A percentile compares a stretch with the other conserved stretches of the same genome.
Conservation (phyloP, 495 filamentous ascomycete species). For the Lepraria neglecta region DNA sequence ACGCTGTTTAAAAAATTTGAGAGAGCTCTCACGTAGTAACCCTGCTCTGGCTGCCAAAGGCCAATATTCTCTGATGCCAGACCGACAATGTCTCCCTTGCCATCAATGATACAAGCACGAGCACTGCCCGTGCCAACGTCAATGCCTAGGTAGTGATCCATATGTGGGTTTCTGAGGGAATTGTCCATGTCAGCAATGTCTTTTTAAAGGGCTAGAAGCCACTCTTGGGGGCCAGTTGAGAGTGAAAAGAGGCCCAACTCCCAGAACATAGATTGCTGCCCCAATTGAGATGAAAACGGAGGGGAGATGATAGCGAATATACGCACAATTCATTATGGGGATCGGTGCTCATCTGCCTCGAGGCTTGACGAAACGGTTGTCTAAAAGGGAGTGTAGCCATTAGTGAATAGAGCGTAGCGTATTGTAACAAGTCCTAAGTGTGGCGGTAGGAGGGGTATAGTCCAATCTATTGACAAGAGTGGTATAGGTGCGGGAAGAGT, state of each 20-base stretch:
- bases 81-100: constrained; percentile 84
- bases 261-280: not conserved
- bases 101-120: constrained; percentile 88
- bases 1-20: constrained; percentile 8
- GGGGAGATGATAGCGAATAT: not conserved
- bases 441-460: not conserved
- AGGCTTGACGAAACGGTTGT: constrained; percentile 34
- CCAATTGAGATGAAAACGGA: not conserved
- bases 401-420: constrained; percentile 11
- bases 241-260: not conserved
- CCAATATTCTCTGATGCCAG: constrained; percentile 86
- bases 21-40: constrained; percentile 64
- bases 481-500: constrained; percentile 3
- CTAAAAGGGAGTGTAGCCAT: constrained; percentile 31
- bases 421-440: not conserved
- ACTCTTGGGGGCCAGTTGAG: not conserved
- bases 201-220: not conserved
- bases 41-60: constrained; percentile 85
- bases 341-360: constrained; percentile 51
- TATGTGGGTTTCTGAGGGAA: constrained; percentile 35
- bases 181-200: constrained; percentile 6
- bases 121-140: constrained; percentile 96
- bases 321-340: constrained; percentile 45
- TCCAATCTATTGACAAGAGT: not conserved
- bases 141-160: constrained; percentile 78